Evolutionary conservation across 257 asterid species (phyloP).

Genomic region (Ballota nigra): DNA sequence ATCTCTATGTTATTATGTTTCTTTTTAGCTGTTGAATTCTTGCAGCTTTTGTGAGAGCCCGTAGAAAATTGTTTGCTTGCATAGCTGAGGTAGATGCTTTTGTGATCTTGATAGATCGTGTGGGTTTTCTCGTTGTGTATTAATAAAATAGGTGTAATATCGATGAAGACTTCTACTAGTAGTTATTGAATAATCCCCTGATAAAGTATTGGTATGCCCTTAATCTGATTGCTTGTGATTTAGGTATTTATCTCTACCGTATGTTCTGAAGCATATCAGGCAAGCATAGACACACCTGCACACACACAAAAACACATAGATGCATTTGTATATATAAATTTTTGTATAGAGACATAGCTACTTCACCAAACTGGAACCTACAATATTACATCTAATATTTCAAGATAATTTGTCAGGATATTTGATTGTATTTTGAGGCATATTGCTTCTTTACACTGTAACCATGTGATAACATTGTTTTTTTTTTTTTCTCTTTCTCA

Average conservation of each 20-base stretch:
- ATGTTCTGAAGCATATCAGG: neutral
- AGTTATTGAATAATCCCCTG: neutral
- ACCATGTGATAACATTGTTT: neutral
- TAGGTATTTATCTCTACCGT: neutral
- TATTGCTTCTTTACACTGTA: neutral
- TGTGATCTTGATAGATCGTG: neutral
- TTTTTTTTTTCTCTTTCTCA: neutral
- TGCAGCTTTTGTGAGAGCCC: neutral
- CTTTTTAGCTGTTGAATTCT: neutral
- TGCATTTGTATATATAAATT: neutral
- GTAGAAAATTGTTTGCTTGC: neutral
- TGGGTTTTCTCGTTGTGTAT: neutral
- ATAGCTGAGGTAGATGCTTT: neutral
- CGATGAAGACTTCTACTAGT: neutral
- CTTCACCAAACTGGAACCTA: neutral
- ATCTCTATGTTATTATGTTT: neutral
- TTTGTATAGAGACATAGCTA: neutral
- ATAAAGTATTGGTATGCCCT: neutral
- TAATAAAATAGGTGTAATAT: neutral
- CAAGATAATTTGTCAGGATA: neutral
- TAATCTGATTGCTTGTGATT: neutral
- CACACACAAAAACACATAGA: neutral
- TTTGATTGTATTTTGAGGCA: neutral
- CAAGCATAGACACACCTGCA: neutral
- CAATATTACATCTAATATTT: neutral